Evolutionary conservation across 257 asterid species (phyloP).

Genomic region (Osmanthus fragrans): DNA sequence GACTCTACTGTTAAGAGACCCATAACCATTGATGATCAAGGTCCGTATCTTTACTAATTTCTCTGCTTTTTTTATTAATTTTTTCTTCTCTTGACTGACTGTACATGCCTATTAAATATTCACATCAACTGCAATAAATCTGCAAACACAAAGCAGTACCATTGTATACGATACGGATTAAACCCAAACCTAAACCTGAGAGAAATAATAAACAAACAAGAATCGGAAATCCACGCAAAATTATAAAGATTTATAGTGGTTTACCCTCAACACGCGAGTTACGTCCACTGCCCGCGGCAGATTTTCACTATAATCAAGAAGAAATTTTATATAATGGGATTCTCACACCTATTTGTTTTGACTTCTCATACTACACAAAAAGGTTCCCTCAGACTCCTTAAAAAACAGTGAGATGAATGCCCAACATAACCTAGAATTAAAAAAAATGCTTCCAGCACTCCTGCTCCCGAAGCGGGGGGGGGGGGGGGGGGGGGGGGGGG

Average conservation of each 20-base stretch:
- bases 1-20: slow-evolving; percentile 22
- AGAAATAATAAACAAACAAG: background rate
- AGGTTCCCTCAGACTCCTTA: background rate
- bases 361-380: background rate
- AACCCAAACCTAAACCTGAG: background rate
- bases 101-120: background rate
- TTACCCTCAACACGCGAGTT: background rate
- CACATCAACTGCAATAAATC: background rate
- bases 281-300: background rate
- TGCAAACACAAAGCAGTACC: background rate
- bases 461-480: background rate
- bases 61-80: background rate
- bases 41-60: slow-evolving; percentile 18
- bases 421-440: background rate
- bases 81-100: background rate
- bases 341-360: background rate
- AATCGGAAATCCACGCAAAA: background rate
- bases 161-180: background rate
- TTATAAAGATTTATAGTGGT: background rate
- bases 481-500: background rate
- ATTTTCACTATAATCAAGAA: background rate
- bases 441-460: background rate
- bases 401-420: background rate
- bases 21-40: slow-evolving; percentile 33
- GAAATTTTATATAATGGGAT: background rate